phyloP scores from a whole-genome alignment of 352 stramenopile species.

The Globisporangium abappressorium region DNA sequence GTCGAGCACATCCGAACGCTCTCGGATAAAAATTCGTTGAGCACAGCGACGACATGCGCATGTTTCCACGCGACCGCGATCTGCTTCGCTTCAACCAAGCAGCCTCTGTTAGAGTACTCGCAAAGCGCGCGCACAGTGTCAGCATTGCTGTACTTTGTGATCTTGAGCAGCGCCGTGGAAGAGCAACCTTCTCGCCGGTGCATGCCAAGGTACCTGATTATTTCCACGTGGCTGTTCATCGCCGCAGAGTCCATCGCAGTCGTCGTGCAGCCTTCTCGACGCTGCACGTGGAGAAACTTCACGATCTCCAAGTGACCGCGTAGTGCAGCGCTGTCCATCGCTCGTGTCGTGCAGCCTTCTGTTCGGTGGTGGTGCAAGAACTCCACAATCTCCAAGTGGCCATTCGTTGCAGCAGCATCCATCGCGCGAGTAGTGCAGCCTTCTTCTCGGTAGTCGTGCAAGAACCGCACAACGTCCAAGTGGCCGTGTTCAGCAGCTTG shows the following conservation, averaged over 20 bases:
- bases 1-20: conserved; percentile 1
- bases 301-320: conserved; percentile 3
- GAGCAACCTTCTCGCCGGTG: conserved; percentile 6
- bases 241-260: conserved; percentile 7
- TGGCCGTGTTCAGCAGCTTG: conserved; percentile 11
- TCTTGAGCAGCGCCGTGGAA: not conserved
- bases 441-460: conserved; percentile 1
- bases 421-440: conserved; percentile 10
- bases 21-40: conserved; percentile 8
- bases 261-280: conserved; percentile 7
- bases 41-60: conserved; percentile 4
- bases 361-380: conserved; percentile 6
- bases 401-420: conserved; percentile 5
- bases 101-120: conserved; percentile 1
- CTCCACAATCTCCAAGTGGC: not conserved
- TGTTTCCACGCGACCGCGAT: conserved; percentile 8
- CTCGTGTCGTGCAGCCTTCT: conserved; percentile 8
- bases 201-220: conserved; percentile 6
- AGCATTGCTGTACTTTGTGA: conserved; percentile 6
- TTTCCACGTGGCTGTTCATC: conserved; percentile 8
- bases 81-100: conserved; percentile 10
- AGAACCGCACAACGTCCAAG: conserved; percentile 1
- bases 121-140: conserved; percentile 10
- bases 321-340: conserved; percentile 2
- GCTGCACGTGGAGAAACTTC: conserved; percentile 1